Base-by-base conservation (phyloP, 2,329 filamentous ascomycete genomes). In the Paramyrothecium roridum region DNA sequence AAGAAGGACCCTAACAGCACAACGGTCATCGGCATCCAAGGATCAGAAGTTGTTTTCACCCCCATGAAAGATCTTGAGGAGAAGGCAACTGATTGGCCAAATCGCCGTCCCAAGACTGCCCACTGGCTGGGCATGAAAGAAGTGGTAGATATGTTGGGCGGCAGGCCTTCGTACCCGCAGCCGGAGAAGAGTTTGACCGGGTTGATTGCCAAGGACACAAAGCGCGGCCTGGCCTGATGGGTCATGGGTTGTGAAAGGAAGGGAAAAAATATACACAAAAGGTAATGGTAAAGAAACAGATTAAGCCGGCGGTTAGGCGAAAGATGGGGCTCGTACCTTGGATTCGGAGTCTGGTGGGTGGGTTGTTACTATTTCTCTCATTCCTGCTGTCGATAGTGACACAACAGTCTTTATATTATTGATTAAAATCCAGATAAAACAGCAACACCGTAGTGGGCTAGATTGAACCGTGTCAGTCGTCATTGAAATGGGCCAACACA, bases 1-100 rank as follows among this genome's bases (percentile, higher is more conserved):
- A 84, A 86, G 58, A 80, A 83, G 26, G 90, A 97, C 67, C 83
- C 87, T 4, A 76, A 87, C 70, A 92, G 88, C 53, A 82, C 88
- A 3, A 80, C 86, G 0, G 91, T 99, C 43, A 98, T 99, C 66
- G 95, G 95, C 23, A 93, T 99, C 70, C 88, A 91, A 74, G 93
- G 93, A 21, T 92, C 92, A 1, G 86, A 89, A 65, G 90, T 99
- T 11, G 85, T 93, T n/a, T 96, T 98, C 72, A 88, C 85, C 10
- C 80, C 89, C 0, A 90, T 98, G 83, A 82, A 87, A 65, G 82
- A 84, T 47, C 81, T 98, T 10, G 95, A 98, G 77, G 84, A 85
- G 62, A 83, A 85, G 22, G 90, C 93, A 66, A 98, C 95, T 3
- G 93, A 99, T 76, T 99, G 95, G 95, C 84, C 86, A 61, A 92